Evolutionary conservation across 1,284 basidiomycete species (phyloP), one percentile per base, ranked within the genome.

Genomic region (Ustilago bromivora): DNA sequence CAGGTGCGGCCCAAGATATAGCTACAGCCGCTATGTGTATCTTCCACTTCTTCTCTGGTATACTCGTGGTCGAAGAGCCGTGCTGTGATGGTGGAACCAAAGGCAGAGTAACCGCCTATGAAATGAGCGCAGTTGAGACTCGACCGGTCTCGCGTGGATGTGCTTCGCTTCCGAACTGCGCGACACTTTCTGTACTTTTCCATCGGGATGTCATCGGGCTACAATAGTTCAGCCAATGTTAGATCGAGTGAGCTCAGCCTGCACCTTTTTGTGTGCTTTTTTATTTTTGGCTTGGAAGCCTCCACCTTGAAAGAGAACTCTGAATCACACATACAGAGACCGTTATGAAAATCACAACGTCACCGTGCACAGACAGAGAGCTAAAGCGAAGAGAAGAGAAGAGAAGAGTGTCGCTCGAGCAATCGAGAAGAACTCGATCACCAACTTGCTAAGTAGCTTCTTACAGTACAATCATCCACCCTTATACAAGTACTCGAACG

Each of bases 241-340:
- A 15, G 43, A 46, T 46, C 69, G 69, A 19, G 60, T 66, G 63
- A 71, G 63, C 69, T 71, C 59, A 66, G 62, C 67, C 38, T 64
- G 23, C 23, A 28, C 23, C 23, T 58, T 68, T 55, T 41, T 60
- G n/a, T 54, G 51, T 13, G 28, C 19, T 32, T 34, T 10, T 4
- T 13, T 15, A 12, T 51, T 51, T 31, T 51, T 4, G 49, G 28
- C 49, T 51, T 32, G 28, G 49, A 51, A 51, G 49, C 49, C 49
- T 51, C 49, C 49, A 51, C 49, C 49, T 51, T 28, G n/a, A 0
- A 28, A 28, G 23, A 28, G 23, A 28, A 7, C 23, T 31, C n/a
- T 38, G 17, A 55, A 55, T 55, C 53, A 55, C 53, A 35, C 53
- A 46, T 8, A 19, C 53, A 66, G 41, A 38, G 5, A 9, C 51